Conservation (phyloP, 768 basidiomycete genomes). For the Leucosporidium yakuticum region DNA sequence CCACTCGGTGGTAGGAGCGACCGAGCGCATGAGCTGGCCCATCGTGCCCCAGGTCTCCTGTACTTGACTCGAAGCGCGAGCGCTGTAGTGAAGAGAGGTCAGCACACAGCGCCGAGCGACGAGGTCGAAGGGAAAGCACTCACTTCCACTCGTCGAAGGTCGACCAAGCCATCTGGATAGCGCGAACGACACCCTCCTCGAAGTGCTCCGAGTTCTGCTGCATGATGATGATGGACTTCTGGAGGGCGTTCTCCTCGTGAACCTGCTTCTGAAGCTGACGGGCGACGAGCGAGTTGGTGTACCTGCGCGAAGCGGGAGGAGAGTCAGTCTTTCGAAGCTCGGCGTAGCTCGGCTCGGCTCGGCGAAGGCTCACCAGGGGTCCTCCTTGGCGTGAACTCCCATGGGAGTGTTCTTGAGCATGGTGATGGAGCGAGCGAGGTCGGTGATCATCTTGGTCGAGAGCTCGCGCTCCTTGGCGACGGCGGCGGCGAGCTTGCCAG, state of each 20-base stretch:
- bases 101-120: background rate
- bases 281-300: slow-evolving; percentile 59
- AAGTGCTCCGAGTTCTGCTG: slow-evolving; percentile 93
- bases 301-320: slow-evolving; percentile 3
- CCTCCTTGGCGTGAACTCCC: slow-evolving; percentile 66
- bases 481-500: slow-evolving; percentile 44
- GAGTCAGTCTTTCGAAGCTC: background rate
- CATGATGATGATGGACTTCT: slow-evolving; percentile 96
- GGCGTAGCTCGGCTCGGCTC: slow-evolving; percentile 12
- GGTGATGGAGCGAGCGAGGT: slow-evolving; percentile 80
- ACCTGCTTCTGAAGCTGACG: slow-evolving; percentile 76
- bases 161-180: slow-evolving; percentile 92
- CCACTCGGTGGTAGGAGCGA: slow-evolving; percentile 72
- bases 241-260: slow-evolving; percentile 93
- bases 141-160: slow-evolving; percentile 74
- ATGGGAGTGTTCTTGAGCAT: slow-evolving; percentile 93
- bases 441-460: slow-evolving; percentile 75
- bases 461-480: slow-evolving; percentile 91
- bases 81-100: slow-evolving; percentile 2
- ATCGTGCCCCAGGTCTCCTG: slow-evolving; percentile 70
- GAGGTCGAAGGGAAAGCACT: background rate
- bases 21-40: slow-evolving; percentile 64
- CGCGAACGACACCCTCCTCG: slow-evolving; percentile 90
- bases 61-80: slow-evolving; percentile 63
- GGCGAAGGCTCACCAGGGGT: slow-evolving; percentile 60